phyloP scores from a whole-genome alignment of 1,139 yeast species.

The Wickerhamomyces sp. region DNA sequence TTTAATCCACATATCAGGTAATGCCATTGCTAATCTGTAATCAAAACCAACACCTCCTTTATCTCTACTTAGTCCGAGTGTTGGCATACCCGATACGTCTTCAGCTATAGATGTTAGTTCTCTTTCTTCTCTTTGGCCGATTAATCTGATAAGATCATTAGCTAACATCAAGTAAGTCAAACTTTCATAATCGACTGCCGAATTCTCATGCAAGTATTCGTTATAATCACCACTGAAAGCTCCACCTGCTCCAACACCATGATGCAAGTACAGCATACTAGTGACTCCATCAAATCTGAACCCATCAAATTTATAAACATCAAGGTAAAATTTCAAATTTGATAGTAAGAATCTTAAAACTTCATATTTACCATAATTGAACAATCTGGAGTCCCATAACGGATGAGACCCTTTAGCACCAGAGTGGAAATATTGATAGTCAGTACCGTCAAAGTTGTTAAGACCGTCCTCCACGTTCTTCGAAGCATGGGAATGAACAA shows the following conservation, averaged over 20 bases:
- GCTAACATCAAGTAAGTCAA: slow-evolving; percentile 84
- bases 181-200: slow-evolving; percentile 82
- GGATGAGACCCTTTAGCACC: slow-evolving; percentile 83
- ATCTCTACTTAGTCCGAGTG: slow-evolving; percentile 69
- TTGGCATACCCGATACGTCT: slow-evolving; percentile 97
- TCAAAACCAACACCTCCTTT: slow-evolving; percentile 92
- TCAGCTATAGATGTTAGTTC: slow-evolving; percentile 83
- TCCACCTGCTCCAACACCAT: slow-evolving; percentile 78
- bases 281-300: slow-evolving; percentile 97
- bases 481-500: slow-evolving; percentile 94
- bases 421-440: slow-evolving; percentile 89
- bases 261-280: slow-evolving; percentile 86
- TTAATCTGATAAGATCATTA: slow-evolving; percentile 62
- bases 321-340: slow-evolving; percentile 81
- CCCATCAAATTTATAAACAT: slow-evolving; percentile 86
- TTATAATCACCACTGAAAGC: slow-evolving; percentile 91
- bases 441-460: slow-evolving; percentile 92
- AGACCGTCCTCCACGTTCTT: slow-evolving; percentile 93
- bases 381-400: slow-evolving; percentile 91
- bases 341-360: slow-evolving; percentile 83
- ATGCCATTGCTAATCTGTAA: slow-evolving; percentile 92
- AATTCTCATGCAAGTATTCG: slow-evolving; percentile 78
- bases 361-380: slow-evolving; percentile 88
- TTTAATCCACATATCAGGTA: slow-evolving; percentile 99
- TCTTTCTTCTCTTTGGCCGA: slow-evolving; percentile 39